These are phyloP conservation scores for Yarrowia alimentaria DNA, from an alignment of 805 yeast genomes.

Conservation along the genomic window DNA sequence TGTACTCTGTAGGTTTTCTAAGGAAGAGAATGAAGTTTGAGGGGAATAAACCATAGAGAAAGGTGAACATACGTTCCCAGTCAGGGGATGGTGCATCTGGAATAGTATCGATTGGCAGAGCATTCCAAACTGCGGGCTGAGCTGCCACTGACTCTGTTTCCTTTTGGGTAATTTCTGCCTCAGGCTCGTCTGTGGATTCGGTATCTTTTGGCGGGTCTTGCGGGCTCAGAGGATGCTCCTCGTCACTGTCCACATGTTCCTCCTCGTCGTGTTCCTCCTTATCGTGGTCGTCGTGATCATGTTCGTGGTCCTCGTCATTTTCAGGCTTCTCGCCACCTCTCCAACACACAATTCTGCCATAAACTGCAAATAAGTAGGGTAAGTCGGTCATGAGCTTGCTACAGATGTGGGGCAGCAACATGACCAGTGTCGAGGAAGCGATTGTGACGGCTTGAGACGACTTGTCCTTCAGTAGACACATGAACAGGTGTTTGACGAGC, in stretches of 20 bases:
- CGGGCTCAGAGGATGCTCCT: constrained; percentile 24
- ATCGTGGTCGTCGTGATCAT: not conserved
- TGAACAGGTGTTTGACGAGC: constrained; percentile 38
- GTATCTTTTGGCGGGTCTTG: no score
- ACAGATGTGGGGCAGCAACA: constrained; percentile 49
- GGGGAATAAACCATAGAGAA: constrained; percentile 60
- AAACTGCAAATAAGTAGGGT: constrained; percentile 47
- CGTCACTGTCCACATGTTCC: constrained; percentile 29
- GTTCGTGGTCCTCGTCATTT: constrained; percentile 22
- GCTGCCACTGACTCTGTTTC: no score
- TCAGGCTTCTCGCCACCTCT: constrained; percentile 28
- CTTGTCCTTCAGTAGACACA: constrained; percentile 45
- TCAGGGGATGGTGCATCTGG: constrained; percentile 7
- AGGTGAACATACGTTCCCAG: constrained; percentile 42
- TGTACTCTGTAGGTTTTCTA: constrained; percentile 45
- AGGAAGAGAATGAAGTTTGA: constrained; percentile 47
- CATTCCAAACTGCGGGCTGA: not conserved
- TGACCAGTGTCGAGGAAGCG: constrained; percentile 43
- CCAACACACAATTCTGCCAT: constrained; percentile 48
- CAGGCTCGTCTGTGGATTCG: not conserved
- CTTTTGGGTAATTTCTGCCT: not conserved
- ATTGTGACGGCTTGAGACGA: constrained; percentile 44
- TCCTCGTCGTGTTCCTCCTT: constrained; percentile 19
- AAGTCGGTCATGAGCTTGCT: constrained; percentile 35
- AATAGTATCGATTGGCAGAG: constrained; percentile 1